These are phyloP conservation scores for Blechomonas ayalai DNA, from an alignment of 208 protist species.

Conservation along the genomic window DNA sequence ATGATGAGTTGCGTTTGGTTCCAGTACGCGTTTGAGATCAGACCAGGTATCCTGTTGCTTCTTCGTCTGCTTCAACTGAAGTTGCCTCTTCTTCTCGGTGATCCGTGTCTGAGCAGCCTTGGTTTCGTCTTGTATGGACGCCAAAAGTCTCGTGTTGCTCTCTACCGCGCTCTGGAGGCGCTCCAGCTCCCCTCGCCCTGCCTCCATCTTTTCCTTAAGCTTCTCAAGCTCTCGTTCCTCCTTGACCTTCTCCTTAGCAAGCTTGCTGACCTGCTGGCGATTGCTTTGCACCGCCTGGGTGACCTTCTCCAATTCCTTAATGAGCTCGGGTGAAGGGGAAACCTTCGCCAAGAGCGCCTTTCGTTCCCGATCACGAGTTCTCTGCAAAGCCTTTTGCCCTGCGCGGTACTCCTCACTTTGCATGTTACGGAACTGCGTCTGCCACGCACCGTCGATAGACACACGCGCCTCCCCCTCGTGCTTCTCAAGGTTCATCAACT, in stretches of 20 bases:
- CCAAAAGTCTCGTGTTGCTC: constrained; percentile 11
- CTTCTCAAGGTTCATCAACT: constrained; percentile 13
- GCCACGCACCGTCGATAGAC: constrained; percentile 8
- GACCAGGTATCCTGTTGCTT: constrained; percentile 11
- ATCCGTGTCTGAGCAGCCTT: constrained; percentile 10
- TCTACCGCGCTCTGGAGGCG: constrained; percentile 13
- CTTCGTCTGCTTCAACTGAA: constrained; percentile 18
- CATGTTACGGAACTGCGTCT: constrained; percentile 14
- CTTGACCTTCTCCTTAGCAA: constrained; percentile 53
- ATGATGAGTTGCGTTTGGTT: constrained; percentile 35
- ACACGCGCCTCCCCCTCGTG: constrained; percentile 16
- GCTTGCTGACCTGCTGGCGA: constrained; percentile 49
- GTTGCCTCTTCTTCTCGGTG: constrained; percentile 12
- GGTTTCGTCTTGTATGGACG: constrained; percentile 27
- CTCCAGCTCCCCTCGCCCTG: constrained; percentile 35
- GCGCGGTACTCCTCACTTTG: constrained; percentile 41
- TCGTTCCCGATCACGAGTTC: constrained; percentile 53
- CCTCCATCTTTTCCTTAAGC: constrained; percentile 32
- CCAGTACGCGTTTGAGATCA: constrained; percentile 38
- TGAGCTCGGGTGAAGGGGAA: constrained; percentile 50
- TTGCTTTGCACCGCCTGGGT: constrained; percentile 30
- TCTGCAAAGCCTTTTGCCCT: constrained; percentile 39
- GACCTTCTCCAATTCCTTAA: constrained; percentile 51
- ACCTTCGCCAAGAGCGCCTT: constrained; percentile 52
- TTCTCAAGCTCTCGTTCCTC: constrained; percentile 38